Conservation (phyloP, 1,139 yeast genomes). For the Wickerhamomyces sp. region DNA sequence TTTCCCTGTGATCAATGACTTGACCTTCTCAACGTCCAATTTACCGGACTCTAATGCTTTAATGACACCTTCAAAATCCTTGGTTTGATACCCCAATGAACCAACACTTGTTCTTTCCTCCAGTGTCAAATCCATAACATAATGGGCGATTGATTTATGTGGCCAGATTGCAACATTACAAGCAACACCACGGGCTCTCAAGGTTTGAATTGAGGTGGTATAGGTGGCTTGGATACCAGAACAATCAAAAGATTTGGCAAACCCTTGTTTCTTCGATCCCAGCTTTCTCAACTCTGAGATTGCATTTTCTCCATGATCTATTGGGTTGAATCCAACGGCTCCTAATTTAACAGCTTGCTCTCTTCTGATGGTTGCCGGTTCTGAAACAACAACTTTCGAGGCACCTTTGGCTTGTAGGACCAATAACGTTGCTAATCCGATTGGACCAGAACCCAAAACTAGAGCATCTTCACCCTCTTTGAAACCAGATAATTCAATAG, state of each 20-base stretch:
- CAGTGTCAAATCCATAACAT: slow-evolving; percentile 45
- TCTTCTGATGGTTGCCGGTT: slow-evolving; percentile 56
- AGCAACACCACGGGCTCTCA: slow-evolving; percentile 54
- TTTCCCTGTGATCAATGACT: slow-evolving; percentile 39
- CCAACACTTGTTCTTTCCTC: slow-evolving; percentile 45
- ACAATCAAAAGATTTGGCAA: slow-evolving; percentile 54
- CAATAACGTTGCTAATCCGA: slow-evolving; percentile 51
- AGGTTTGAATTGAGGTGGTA: slow-evolving; percentile 43
- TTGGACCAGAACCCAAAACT: slow-evolving; percentile 59
- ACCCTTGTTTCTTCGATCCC: slow-evolving; percentile 49
- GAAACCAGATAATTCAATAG: slow-evolving; percentile 41
- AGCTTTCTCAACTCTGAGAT: slow-evolving; percentile 32
- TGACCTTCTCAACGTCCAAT: slow-evolving; percentile 36
- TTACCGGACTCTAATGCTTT: slow-evolving; percentile 37
- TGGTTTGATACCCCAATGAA: slow-evolving; percentile 44
- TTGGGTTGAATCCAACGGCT: slow-evolving; percentile 46
- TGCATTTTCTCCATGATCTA: slow-evolving; percentile 31
- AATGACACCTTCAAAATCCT: slow-evolving; percentile 47
- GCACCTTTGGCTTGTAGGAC: slow-evolving; percentile 56
- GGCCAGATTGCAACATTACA: slow-evolving; percentile 64
- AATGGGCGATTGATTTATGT: slow-evolving; percentile 39
- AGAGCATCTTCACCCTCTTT: slow-evolving; percentile 44
- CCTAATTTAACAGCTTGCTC: slow-evolving; percentile 47
- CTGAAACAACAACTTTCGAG: slow-evolving; percentile 48
- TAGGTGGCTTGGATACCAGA: slow-evolving; percentile 56